phyloP scores from a whole-genome alignment of 2,329 filamentous ascomycete genomes.

The Trichothecium roseum region DNA sequence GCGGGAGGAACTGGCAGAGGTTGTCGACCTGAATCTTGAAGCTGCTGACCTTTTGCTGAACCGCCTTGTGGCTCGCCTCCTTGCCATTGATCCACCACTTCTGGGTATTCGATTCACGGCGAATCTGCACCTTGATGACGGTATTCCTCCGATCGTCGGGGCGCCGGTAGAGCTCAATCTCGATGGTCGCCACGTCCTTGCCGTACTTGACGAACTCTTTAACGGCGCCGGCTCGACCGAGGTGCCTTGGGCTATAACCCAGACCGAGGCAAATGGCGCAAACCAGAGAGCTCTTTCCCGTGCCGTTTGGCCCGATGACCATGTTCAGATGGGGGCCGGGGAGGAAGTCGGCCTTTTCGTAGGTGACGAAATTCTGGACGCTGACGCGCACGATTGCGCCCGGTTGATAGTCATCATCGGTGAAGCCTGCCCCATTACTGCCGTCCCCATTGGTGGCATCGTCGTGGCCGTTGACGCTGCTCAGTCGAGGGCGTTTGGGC shows the following conservation, averaged over 20 bases:
- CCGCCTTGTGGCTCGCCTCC: constrained; percentile 47
- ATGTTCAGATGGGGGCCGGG: constrained; percentile 93
- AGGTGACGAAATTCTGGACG: constrained; percentile 87
- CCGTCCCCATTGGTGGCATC: constrained; percentile 4
- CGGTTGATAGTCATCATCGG: constrained; percentile 42
- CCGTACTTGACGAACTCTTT: constrained; percentile 93
- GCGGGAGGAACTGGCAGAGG: constrained; percentile 90
- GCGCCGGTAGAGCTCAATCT: constrained; percentile 75
- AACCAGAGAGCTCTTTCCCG: constrained; percentile 92
- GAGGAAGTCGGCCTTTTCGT: constrained; percentile 81
- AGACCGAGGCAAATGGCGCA: constrained; percentile 93
- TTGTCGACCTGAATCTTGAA: constrained; percentile 96
- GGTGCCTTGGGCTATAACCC: constrained; percentile 69
- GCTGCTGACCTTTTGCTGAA: constrained; percentile 56
- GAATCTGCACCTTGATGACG: constrained; percentile 66
- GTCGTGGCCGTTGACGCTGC: constrained; percentile 5
- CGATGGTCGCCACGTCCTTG: constrained; percentile 64
- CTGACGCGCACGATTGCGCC: constrained; percentile 84
- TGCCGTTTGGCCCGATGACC: constrained; percentile 98
- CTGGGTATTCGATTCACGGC: constrained; percentile 69
- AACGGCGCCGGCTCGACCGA: constrained; percentile 76
- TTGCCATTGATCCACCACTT: constrained; percentile 69
- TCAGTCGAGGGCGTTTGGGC: constrained; percentile 7
- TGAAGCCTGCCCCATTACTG: constrained; percentile 7
- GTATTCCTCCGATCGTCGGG: constrained; percentile 53